These are phyloP conservation scores for Lactarius psammicola DNA, from an alignment of 768 basidiomycete species.

Conservation along the genomic window DNA sequence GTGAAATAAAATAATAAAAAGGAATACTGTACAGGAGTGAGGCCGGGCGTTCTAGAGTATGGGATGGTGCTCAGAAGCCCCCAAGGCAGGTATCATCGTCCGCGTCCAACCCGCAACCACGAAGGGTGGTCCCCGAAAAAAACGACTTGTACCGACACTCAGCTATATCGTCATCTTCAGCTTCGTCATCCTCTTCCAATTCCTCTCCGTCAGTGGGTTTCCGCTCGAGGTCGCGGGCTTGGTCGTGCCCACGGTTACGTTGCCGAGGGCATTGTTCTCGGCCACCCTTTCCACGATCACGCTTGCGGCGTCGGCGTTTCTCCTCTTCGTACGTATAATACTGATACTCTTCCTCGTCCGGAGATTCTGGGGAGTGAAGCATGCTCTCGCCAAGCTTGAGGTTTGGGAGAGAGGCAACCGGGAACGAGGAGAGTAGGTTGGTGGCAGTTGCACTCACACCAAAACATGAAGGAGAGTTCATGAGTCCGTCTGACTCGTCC, in stretches of 20 bases:
- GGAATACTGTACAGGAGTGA: slow-evolving; percentile 7
- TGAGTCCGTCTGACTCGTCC: slow-evolving; percentile 61
- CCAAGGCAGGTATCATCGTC: slow-evolving; percentile 29
- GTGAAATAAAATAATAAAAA: slow-evolving; percentile 22
- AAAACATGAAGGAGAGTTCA: slow-evolving; percentile 35
- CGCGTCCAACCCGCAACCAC: slow-evolving; percentile 26
- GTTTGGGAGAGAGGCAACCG: slow-evolving; percentile 23
- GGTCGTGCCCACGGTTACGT: slow-evolving; percentile 3
- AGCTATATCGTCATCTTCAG: slow-evolving; percentile 22
- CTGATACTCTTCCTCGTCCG: slow-evolving; percentile 17
- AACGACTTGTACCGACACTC: slow-evolving; percentile 25
- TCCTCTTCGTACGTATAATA: slow-evolving; percentile 29
- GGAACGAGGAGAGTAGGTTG: slow-evolving; percentile 30
- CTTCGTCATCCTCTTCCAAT: slow-evolving; percentile 26
- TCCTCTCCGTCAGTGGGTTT: slow-evolving; percentile 17
- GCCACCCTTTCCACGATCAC: slow-evolving; percentile 26
- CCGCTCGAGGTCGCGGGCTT: slow-evolving; percentile 19
- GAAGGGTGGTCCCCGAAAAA: slow-evolving; percentile 15
- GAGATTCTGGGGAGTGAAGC: slow-evolving; percentile 17
- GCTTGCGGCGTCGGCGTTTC: slow-evolving; percentile 28
- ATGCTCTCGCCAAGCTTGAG: slow-evolving; percentile 12
- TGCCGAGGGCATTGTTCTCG: slow-evolving; percentile 23
- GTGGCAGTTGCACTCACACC: slow-evolving; percentile 18
- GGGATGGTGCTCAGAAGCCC: slow-evolving; percentile 23
- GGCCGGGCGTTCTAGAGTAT: neutral